Conservation (phyloP, 1,284 basidiomycete genomes). For the Inonotus hispidus region DNA sequence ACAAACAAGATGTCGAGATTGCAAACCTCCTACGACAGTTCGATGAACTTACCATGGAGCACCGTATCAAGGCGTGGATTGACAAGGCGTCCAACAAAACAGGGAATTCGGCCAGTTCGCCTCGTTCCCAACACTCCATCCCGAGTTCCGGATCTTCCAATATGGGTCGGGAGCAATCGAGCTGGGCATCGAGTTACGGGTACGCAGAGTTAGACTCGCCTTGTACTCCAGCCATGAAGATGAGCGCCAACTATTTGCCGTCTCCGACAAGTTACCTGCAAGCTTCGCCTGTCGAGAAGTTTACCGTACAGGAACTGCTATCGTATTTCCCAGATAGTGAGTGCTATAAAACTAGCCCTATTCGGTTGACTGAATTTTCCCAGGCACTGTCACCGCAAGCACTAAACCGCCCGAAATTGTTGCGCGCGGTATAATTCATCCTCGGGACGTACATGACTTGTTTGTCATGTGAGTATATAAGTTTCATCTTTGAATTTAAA, state of each 20-base stretch:
- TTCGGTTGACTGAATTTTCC: not conserved
- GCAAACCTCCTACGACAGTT: conserved; percentile 40
- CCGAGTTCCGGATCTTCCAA: conserved; percentile 7
- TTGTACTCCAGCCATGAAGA: conserved; percentile 5
- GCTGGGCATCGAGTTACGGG: conserved; percentile 13
- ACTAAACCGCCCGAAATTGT: conserved; percentile 36
- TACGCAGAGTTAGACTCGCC: conserved; percentile 12
- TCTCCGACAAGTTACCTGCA: conserved; percentile 6
- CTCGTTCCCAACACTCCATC: conserved; percentile 29
- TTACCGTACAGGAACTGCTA: conserved; percentile 10
- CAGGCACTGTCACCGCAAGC: conserved; percentile 2
- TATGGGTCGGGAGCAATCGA: conserved; percentile 7
- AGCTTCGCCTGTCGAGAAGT: conserved; percentile 1
- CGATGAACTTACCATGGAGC: conserved; percentile 39
- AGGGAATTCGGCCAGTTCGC: conserved; percentile 5
- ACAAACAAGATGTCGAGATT: conserved; percentile 45
- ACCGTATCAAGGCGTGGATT: conserved; percentile 39
- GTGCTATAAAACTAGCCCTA: not conserved
- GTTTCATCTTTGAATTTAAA: not conserved
- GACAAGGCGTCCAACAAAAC: conserved; percentile 24
- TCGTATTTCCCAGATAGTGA: conserved; percentile 15
- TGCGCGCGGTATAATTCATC: conserved; percentile 40
- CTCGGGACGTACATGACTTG: conserved; percentile 53
- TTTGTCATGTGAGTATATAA: conserved; percentile 45
- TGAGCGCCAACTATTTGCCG: conserved; percentile 8